Percentiles rank a stretch among this genome's conserved stretches.
These are phyloP conservation scores for Kurtzmaniella natalensis DNA, from an alignment of 1,139 yeast genomes.

Conservation along the genomic window DNA sequence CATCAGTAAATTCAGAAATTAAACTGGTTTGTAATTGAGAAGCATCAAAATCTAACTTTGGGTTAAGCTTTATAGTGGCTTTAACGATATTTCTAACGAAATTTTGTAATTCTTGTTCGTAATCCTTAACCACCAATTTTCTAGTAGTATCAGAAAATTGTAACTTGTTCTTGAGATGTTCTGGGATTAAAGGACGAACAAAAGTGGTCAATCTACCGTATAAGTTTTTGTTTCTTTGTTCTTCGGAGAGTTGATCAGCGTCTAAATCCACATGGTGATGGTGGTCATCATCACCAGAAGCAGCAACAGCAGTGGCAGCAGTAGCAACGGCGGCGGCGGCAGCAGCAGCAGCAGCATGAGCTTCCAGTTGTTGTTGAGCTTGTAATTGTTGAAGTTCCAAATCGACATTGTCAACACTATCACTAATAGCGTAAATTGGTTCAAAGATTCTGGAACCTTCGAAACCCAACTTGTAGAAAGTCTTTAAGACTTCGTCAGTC, in stretches of 20 bases:
- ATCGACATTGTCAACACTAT: conserved; percentile 1
- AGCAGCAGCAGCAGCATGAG: not conserved
- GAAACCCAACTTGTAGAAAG: conserved; percentile 9
- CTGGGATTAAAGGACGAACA: conserved; percentile 10
- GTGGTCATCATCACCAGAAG: not conserved
- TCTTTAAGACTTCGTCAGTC: conserved; percentile 6
- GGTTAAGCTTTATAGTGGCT: conserved; percentile 6
- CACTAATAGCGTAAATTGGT: conserved; percentile 1
- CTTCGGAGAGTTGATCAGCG: conserved; percentile 1
- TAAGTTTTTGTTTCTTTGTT: conserved; percentile 3
- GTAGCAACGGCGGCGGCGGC: not conserved
- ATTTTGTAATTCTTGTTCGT: conserved; percentile 10
- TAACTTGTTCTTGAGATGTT: conserved; percentile 8
- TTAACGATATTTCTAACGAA: conserved; percentile 9
- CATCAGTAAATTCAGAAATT: conserved; percentile 10
- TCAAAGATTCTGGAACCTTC: conserved; percentile 9
- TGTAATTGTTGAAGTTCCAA: conserved; percentile 1
- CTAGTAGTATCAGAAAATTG: conserved; percentile 11
- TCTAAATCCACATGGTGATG: not conserved
- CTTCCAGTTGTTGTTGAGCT: not conserved
- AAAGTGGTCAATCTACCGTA: conserved; percentile 8
- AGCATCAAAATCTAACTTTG: conserved; percentile 6
- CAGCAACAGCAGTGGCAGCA: conserved; percentile 2
- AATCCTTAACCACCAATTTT: conserved; percentile 9
- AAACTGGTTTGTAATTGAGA: conserved; percentile 8